Conservation (phyloP, 1,139 yeast species). For the Suhomyces guaymorum region DNA sequence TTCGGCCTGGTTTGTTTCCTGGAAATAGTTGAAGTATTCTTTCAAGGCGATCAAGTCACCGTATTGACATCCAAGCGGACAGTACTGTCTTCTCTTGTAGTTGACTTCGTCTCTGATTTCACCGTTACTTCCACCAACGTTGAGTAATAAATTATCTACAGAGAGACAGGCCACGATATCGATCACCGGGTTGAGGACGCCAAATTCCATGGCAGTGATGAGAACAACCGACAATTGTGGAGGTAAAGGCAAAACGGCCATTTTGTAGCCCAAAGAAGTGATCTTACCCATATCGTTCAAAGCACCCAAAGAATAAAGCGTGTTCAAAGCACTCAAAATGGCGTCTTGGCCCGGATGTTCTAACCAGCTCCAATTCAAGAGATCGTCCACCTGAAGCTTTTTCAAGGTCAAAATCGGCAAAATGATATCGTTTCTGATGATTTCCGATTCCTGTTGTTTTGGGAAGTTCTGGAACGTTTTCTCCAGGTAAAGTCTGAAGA, state of each 20-base stretch:
- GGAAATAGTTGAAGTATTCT: conserved; percentile 68
- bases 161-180: conserved; percentile 92
- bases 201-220: conserved; percentile 61
- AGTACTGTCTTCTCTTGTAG: conserved; percentile 57
- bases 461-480: conserved; percentile 60
- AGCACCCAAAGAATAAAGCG: conserved; percentile 78
- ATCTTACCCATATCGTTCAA: conserved; percentile 73
- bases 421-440: conserved; percentile 80
- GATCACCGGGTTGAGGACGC: conserved; percentile 64
- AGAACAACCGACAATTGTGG: conserved; percentile 92
- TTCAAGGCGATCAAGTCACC: conserved; percentile 87
- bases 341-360: conserved; percentile 86
- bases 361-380: conserved; percentile 87
- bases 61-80: conserved; percentile 65
- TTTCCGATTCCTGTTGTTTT: conserved; percentile 88
- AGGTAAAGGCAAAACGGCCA: conserved; percentile 86
- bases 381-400: conserved; percentile 78
- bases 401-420: conserved; percentile 83
- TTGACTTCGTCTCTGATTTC: conserved; percentile 82
- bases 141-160: conserved; percentile 81
- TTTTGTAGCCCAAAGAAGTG: conserved; percentile 73
- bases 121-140: conserved; percentile 60
- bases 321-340: conserved; percentile 71
- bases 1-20: conserved; percentile 49
- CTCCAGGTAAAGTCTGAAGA: conserved; percentile 81